A percentile compares a stretch with the other conserved stretches of the same genome.
phyloP scores from a whole-genome alignment of 1,284 basidiomycete species.

The Ganoderma leucocontextum region DNA sequence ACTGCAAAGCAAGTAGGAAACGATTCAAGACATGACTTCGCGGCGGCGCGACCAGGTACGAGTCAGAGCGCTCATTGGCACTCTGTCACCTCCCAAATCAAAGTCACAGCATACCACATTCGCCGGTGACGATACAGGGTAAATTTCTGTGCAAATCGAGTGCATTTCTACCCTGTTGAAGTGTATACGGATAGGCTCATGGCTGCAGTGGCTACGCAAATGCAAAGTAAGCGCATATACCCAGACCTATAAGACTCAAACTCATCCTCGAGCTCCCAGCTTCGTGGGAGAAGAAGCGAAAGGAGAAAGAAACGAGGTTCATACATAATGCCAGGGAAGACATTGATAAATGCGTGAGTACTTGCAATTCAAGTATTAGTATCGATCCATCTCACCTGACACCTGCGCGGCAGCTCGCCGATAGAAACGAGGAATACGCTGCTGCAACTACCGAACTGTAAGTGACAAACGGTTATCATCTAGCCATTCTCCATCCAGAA shows the following conservation, averaged over 20 bases:
- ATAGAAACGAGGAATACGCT: slow-evolving; percentile 29
- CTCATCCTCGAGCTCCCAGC: slow-evolving; percentile 33
- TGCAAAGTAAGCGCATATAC: slow-evolving; percentile 38
- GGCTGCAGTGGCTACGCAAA: slow-evolving; percentile 38
- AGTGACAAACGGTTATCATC: background rate
- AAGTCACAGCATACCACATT: background rate
- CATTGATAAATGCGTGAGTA: slow-evolving; percentile 42
- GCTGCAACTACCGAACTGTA: slow-evolving; percentile 35
- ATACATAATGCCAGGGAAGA: slow-evolving; percentile 40
- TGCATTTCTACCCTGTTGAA: background rate
- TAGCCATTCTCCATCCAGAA: no score
- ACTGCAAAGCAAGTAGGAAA: background rate
- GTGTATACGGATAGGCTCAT: slow-evolving; percentile 31
- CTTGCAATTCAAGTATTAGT: background rate
- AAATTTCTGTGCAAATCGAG: background rate
- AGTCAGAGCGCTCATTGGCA: background rate
- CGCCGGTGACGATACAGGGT: slow-evolving; percentile 34
- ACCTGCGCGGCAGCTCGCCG: slow-evolving; percentile 23
- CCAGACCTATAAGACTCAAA: background rate
- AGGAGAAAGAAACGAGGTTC: slow-evolving; percentile 45
- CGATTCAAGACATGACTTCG: background rate
- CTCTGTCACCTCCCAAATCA: background rate
- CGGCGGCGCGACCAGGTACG: background rate
- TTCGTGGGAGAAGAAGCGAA: slow-evolving; percentile 50
- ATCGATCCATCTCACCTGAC: background rate